Conservation (phyloP, 345 rosid genomes). For the Acer yangbiense region DNA sequence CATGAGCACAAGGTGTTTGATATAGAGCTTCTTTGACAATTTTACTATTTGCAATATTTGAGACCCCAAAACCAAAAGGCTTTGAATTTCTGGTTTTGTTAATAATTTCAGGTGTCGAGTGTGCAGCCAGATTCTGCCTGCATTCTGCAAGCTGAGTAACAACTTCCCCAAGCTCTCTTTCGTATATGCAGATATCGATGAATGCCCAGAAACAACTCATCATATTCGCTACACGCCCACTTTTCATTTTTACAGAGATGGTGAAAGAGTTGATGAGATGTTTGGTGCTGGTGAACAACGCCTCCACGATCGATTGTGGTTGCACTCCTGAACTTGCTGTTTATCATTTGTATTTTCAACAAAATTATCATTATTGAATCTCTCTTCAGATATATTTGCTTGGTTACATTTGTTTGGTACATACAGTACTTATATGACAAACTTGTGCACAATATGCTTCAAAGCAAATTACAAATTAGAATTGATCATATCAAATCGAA, state of each 20-base stretch:
- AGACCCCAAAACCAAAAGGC: too few species aligned
- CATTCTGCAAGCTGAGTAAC: slow-evolving; percentile 73
- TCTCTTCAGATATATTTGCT: not conserved
- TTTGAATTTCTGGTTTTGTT: not conserved
- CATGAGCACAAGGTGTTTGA: slow-evolving; percentile 45
- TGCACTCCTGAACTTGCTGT: slow-evolving; percentile 63
- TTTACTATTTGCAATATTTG: too few species aligned
- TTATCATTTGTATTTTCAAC: not conserved
- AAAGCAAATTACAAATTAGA: not conserved
- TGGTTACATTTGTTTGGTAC: too few species aligned
- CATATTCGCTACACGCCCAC: slow-evolving; percentile 91
- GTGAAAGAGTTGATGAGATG: slow-evolving; percentile 93
- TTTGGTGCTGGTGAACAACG: slow-evolving; percentile 89
- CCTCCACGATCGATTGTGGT: slow-evolving; percentile 85
- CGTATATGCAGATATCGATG: slow-evolving; percentile 89
- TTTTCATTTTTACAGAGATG: slow-evolving; percentile 83
- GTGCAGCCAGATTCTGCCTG: slow-evolving; percentile 79
- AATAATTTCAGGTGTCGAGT: slow-evolving; percentile 66
- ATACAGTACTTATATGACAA: too few species aligned
- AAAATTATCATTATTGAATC: not conserved
- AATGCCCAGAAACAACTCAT: slow-evolving; percentile 84
- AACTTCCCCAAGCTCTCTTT: slow-evolving; percentile 61
- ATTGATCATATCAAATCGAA: not conserved
- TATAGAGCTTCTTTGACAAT: slow-evolving; percentile 30
- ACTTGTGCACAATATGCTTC: not conserved